Evolutionary conservation across 1,139 yeast species (phyloP).

Genomic region (Kodamaea plutei): DNA sequence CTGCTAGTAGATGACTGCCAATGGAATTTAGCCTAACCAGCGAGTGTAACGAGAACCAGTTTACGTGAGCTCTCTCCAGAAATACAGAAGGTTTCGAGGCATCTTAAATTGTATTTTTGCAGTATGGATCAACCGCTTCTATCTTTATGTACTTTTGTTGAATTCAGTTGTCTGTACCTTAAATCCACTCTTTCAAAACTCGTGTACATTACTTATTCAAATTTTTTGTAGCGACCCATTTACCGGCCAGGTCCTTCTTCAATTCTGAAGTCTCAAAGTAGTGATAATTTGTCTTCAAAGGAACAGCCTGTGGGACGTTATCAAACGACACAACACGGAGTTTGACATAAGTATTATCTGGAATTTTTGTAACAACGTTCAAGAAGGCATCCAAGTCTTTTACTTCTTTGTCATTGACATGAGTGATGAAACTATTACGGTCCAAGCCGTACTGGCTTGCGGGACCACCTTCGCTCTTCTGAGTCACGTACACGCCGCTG

Average conservation of each 20-base stretch:
- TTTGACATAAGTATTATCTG: slow-evolving; percentile 78
- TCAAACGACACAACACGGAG: slow-evolving; percentile 80
- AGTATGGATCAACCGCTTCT: too few species aligned
- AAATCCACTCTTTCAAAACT: too few species aligned
- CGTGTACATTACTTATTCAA: too few species aligned
- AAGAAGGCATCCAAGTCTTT: slow-evolving; percentile 65
- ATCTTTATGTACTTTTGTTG: too few species aligned
- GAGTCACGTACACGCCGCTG: slow-evolving; percentile 76
- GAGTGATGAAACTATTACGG: slow-evolving; percentile 81
- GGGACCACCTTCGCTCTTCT: slow-evolving; percentile 76
- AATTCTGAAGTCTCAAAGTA: slow-evolving; percentile 83
- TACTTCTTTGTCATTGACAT: slow-evolving; percentile 75
- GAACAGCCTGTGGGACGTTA: slow-evolving; percentile 78
- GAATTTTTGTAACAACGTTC: slow-evolving; percentile 57
- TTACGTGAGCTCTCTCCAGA: too few species aligned
- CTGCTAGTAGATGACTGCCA: too few species aligned
- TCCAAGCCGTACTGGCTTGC: slow-evolving; percentile 80
- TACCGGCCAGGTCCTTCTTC: slow-evolving; percentile 35
- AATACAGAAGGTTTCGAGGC: too few species aligned
- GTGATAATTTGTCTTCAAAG: slow-evolving; percentile 84
- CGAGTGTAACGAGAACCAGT: too few species aligned
- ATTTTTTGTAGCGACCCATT: too few species aligned
- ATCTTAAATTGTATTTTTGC: too few species aligned
- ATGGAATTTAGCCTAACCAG: too few species aligned
- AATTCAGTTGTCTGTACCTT: too few species aligned